Evolutionary conservation across 2,329 filamentous ascomycete species (phyloP).

Genomic region (Myriosclerotinia duriaeana): DNA sequence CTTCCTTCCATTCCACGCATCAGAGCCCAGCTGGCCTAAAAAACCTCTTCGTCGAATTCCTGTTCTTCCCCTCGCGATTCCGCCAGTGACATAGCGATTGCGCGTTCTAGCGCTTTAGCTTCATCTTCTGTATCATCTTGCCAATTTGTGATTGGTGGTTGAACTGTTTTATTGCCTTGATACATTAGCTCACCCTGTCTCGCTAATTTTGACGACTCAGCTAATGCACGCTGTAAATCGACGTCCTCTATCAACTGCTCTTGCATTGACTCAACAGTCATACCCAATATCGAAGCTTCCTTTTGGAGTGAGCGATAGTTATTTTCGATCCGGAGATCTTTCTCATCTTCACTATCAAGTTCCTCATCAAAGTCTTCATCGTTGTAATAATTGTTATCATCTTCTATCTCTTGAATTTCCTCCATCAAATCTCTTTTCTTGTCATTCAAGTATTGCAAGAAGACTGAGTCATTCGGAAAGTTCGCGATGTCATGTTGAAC

Average conservation of each 20-base stretch:
- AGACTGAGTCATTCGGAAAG: too few species aligned
- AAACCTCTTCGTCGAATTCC: neutral
- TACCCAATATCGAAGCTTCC: rapidly evolving
- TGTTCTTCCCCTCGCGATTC: neutral
- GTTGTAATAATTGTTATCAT: too few species aligned
- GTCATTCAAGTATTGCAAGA: too few species aligned
- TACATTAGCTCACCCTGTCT: neutral
- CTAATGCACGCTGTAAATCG: neutral
- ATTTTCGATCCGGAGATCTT: too few species aligned
- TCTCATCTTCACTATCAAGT: too few species aligned
- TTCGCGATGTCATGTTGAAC: too few species aligned
- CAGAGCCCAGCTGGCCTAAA: neutral
- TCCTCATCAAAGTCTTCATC: too few species aligned
- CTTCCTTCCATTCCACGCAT: neutral
- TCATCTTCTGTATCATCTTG: neutral
- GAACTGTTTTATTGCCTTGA: neutral
- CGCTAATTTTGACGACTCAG: neutral
- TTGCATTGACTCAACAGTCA: neutral
- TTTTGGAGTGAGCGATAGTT: too few species aligned
- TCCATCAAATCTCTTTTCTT: too few species aligned
- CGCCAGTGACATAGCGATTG: slow-evolving; percentile 1
- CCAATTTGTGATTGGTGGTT: neutral
- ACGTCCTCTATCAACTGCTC: neutral
- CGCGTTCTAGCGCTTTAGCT: neutral
- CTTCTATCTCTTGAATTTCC: too few species aligned